phyloP scores from a whole-genome alignment of 805 yeast species.

The Starmerella floricola region DNA sequence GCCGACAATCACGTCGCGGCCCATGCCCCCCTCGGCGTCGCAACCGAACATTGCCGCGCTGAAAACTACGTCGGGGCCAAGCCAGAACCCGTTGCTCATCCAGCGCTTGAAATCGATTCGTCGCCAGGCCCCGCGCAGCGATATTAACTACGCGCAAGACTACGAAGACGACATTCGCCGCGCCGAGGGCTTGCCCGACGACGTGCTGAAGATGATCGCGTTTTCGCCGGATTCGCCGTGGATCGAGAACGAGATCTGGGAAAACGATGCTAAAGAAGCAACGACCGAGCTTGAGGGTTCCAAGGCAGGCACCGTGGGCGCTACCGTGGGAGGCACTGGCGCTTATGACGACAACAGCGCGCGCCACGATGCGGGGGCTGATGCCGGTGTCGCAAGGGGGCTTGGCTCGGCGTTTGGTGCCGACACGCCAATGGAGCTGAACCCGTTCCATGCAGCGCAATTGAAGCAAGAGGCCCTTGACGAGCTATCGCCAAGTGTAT shows the following conservation, averaged over 20 bases:
- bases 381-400: too few species aligned
- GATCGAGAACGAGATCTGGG: slow-evolving; percentile 10
- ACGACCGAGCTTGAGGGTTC: not conserved
- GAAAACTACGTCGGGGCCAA: slow-evolving; percentile 12
- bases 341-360: not conserved
- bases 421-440: slow-evolving; percentile 1
- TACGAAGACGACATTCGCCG: slow-evolving; percentile 13
- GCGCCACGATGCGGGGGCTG: not conserved
- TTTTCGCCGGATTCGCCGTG: slow-evolving; percentile 22
- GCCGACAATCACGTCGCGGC: slow-evolving; percentile 17
- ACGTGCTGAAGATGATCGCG: slow-evolving; percentile 20
- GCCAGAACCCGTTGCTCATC: slow-evolving; percentile 17
- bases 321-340: not conserved
- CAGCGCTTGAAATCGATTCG: slow-evolving; percentile 22
- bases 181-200: slow-evolving; percentile 20
- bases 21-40: slow-evolving; percentile 8
- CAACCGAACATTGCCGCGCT: slow-evolving; percentile 3
- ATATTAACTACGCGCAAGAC: not conserved
- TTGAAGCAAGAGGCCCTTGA: not conserved
- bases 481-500: slow-evolving; percentile 4
- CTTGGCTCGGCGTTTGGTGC: not conserved
- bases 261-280: not conserved
- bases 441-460: slow-evolving; percentile 8
- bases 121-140: slow-evolving; percentile 3
- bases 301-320: not conserved